phyloP scores from a whole-genome alignment of 805 yeast genomes.

The Cyberlindnera xishuangbannaensis region DNA sequence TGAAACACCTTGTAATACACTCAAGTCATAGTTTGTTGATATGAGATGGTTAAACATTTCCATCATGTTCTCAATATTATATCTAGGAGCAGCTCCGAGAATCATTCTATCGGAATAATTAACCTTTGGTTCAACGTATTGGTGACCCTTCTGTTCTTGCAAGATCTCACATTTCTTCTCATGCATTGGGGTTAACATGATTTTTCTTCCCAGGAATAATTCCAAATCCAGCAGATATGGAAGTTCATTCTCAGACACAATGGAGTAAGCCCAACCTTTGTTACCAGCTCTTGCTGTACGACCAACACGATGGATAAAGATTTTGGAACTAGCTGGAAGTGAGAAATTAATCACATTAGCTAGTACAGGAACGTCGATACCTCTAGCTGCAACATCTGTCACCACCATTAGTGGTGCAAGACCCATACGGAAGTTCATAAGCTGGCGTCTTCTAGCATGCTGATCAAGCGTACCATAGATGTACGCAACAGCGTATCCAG shows the following conservation, averaged over 20 bases:
- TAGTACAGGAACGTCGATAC: constrained; percentile 95
- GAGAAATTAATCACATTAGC: constrained; percentile 93
- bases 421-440: constrained; percentile 80
- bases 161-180: constrained; percentile 53
- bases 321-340: constrained; percentile 86
- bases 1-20: constrained; percentile 63
- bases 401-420: constrained; percentile 84
- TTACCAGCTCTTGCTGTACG: constrained; percentile 99
- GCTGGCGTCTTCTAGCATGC: constrained; percentile 85
- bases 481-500: constrained; percentile 83
- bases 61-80: constrained; percentile 58
- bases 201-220: constrained; percentile 78
- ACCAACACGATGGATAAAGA: constrained; percentile 96
- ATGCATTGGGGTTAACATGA: constrained; percentile 64
- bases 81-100: constrained; percentile 77
- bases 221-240: constrained; percentile 91
- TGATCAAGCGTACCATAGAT: constrained; percentile 95
- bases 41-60: constrained; percentile 66
- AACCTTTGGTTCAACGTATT: constrained; percentile 48
- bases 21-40: constrained; percentile 60
- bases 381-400: constrained; percentile 98
- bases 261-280: constrained; percentile 94
- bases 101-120: constrained; percentile 73
- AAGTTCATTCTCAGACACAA: constrained; percentile 76
- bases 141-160: constrained; percentile 38